These are phyloP conservation scores for Escovopsis weberi DNA, from an alignment of 2,329 filamentous ascomycete genomes.

Conservation along the genomic window DNA sequence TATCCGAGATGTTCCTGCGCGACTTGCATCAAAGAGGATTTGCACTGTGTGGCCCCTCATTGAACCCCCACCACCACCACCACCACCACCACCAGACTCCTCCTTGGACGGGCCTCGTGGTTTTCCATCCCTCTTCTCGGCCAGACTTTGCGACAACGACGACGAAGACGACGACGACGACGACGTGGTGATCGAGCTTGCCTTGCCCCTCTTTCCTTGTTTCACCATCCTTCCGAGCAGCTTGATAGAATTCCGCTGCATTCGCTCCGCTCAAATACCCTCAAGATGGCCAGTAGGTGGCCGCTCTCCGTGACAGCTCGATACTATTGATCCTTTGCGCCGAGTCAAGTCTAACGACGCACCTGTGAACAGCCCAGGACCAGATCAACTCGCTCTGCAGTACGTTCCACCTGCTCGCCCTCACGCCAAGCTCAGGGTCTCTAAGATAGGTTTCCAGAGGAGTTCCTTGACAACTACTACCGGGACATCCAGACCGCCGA, in stretches of 20 bases:
- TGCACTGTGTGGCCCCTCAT: constrained; percentile 17
- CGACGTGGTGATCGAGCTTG: not conserved
- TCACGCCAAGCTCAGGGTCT: not conserved
- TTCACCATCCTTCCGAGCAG: constrained; percentile 10
- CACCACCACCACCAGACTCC: constrained; percentile 13
- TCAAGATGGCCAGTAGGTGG: constrained; percentile 21
- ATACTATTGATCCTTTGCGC: constrained; percentile 1
- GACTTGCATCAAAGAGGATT: constrained; percentile 11
- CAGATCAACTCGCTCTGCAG: constrained; percentile 14
- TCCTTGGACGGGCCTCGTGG: constrained; percentile 3
- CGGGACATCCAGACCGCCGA: constrained; percentile 2
- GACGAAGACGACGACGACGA: too few species aligned
- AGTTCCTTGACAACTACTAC: constrained; percentile 90
- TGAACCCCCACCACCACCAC: constrained; percentile 17
- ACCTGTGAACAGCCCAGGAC: constrained; percentile 24
- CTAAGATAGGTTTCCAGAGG: constrained; percentile 36
- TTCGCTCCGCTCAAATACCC: not conserved
- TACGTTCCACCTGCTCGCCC: not conserved
- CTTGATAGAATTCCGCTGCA: constrained; percentile 2
- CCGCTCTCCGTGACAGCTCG: constrained; percentile 6
- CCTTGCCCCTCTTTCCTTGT: constrained; percentile 9
- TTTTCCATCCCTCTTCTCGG: not conserved
- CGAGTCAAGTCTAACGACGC: constrained; percentile 9
- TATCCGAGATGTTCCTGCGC: constrained; percentile 4
- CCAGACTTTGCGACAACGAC: too few species aligned